phyloP scores from a whole-genome alignment of 352 stramenopile species.

The Globisporangium viniferum region DNA sequence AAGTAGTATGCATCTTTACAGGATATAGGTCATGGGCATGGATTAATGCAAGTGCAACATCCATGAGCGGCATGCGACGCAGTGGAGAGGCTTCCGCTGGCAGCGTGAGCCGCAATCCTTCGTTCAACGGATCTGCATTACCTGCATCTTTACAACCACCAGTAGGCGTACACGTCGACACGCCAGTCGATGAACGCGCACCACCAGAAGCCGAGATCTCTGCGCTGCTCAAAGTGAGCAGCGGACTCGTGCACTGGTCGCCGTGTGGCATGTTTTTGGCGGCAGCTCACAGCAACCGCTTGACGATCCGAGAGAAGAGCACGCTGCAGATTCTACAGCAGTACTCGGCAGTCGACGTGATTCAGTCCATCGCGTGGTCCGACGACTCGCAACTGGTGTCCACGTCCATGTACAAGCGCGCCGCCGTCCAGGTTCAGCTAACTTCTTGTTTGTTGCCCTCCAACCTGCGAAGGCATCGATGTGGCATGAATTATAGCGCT shows the following conservation, averaged over 20 bases:
- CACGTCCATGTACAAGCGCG: conserved; percentile 63
- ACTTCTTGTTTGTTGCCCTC: neutral
- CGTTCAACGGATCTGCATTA: neutral
- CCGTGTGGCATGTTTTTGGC: conserved; percentile 57
- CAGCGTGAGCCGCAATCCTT: neutral
- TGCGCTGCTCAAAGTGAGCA: conserved; percentile 42
- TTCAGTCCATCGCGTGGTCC: conserved; percentile 61
- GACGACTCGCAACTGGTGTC: conserved; percentile 64
- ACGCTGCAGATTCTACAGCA: conserved; percentile 66
- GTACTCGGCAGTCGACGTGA: conserved; percentile 47
- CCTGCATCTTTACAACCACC: neutral
- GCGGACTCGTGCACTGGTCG: conserved; percentile 67
- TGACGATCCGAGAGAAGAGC: conserved; percentile 50
- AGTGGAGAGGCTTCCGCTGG: neutral
- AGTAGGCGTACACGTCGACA: neutral
- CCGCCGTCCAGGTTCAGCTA: conserved; percentile 45
- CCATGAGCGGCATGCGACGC: neutral
- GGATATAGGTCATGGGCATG: neutral
- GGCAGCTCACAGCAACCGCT: conserved; percentile 41
- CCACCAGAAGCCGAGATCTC: conserved; percentile 41
- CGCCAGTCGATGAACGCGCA: neutral
- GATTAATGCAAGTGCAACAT: neutral
- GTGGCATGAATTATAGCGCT: neutral
- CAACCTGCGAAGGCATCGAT: neutral
- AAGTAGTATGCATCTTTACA: neutral